Evolutionary conservation across 1,139 yeast species (phyloP).

Genomic region (Suhomyces bribrorum): DNA sequence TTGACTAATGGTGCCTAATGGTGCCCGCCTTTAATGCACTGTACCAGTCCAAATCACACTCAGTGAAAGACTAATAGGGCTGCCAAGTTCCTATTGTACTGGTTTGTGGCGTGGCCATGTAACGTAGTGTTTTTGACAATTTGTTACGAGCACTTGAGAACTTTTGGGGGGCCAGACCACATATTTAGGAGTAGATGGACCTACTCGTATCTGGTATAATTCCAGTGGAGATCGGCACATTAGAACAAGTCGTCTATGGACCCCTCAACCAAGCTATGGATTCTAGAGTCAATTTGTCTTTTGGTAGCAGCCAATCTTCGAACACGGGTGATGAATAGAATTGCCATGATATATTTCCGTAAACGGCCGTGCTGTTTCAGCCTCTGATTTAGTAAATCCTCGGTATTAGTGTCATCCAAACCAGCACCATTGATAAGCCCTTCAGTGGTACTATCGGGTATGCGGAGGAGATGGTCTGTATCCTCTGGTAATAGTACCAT

Average conservation of each 20-base stretch:
- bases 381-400: background rate
- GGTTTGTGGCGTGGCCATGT: slow-evolving; percentile 1
- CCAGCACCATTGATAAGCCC: slow-evolving; percentile 8
- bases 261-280: background rate
- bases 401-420: background rate
- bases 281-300: background rate
- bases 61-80: too few species aligned
- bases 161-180: slow-evolving; percentile 1
- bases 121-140: background rate
- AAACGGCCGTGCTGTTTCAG: background rate
- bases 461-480: background rate
- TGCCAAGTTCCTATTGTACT: too few species aligned
- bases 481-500: background rate
- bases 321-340: slow-evolving; percentile 5
- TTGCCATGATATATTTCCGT: slow-evolving; percentile 3
- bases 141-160: background rate
- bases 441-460: slow-evolving; percentile 11
- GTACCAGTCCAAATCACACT: too few species aligned
- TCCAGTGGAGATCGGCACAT: background rate
- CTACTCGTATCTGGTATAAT: too few species aligned
- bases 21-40: too few species aligned
- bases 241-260: background rate
- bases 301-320: background rate
- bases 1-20: too few species aligned
- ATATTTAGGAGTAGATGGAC: background rate